A percentile compares a stretch with the other conserved stretches of the same genome.
Conservation (phyloP, 164 flowering plant species). For the Sedum album region DNA sequence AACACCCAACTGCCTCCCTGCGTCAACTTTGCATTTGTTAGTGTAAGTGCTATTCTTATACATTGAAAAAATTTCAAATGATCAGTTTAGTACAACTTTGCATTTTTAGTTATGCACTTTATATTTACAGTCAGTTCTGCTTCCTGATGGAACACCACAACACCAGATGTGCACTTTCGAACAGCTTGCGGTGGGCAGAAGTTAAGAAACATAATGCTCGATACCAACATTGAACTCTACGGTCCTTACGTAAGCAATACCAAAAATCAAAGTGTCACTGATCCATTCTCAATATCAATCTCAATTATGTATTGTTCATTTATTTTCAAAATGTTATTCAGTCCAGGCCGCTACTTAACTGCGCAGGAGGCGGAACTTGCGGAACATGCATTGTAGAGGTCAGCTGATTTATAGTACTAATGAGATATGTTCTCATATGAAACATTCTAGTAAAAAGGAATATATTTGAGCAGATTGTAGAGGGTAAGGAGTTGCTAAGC, state of each 20-base stretch:
- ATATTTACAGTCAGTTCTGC: constrained; percentile 52
- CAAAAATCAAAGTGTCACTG: background rate
- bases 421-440: background rate
- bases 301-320: too few species aligned
- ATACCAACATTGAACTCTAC: constrained; percentile 60
- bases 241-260: constrained; percentile 85
- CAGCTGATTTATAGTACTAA: background rate
- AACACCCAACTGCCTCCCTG: constrained; percentile 25
- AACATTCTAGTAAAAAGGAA: background rate
- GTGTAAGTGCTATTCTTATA: too few species aligned
- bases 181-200: constrained; percentile 73
- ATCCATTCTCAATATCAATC: too few species aligned
- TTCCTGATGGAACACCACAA: constrained; percentile 85
- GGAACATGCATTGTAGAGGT: constrained; percentile 89
- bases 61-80: too few species aligned
- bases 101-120: background rate
- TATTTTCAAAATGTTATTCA: constrained; percentile 15
- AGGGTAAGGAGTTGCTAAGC: constrained; percentile 65
- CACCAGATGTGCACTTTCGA: constrained; percentile 67
- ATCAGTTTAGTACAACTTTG: background rate
- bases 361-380: constrained; percentile 85
- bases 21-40: constrained; percentile 66
- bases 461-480: constrained; percentile 36
- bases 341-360: constrained; percentile 55
- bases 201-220: constrained; percentile 76